Percentiles rank a stretch among this genome's conserved stretches.
These are phyloP conservation scores for Solanum chiquidenum DNA, from an alignment of 257 asterid species.

Conservation along the genomic window DNA sequence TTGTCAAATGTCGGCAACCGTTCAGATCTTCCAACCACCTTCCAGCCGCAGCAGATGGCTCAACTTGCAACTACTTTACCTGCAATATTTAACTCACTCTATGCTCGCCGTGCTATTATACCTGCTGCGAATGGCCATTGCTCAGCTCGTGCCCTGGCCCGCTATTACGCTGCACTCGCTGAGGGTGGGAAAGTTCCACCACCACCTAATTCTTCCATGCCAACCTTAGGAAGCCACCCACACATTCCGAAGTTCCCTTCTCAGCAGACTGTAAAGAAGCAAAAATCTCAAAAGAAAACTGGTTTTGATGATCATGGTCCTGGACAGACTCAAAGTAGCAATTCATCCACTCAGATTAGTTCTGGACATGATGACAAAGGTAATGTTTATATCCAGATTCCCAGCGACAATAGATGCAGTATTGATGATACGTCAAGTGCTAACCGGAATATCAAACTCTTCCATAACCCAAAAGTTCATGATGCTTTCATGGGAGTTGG, in stretches of 20 bases:
- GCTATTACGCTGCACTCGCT: slow-evolving; percentile 87
- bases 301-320: neutral
- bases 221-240: slow-evolving; percentile 64
- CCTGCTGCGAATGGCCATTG: slow-evolving; percentile 94
- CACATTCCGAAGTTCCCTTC: slow-evolving; percentile 65
- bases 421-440: neutral
- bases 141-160: slow-evolving; percentile 97
- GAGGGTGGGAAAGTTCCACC: slow-evolving; percentile 61
- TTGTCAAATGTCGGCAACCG: slow-evolving; percentile 40
- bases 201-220: slow-evolving; percentile 52
- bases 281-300: slow-evolving; percentile 1
- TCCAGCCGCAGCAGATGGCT: slow-evolving; percentile 49
- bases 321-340: slow-evolving; percentile 3
- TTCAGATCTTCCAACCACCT: slow-evolving; percentile 55
- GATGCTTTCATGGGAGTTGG: slow-evolving; percentile 74
- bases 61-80: slow-evolving; percentile 59
- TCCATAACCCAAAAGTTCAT: slow-evolving; percentile 46
- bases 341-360: neutral
- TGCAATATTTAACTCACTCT: slow-evolving; percentile 61
- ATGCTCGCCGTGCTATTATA: slow-evolving; percentile 74
- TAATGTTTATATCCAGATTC: slow-evolving; percentile 31
- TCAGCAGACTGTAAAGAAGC: slow-evolving; percentile 33
- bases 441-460: slow-evolving; percentile 23
- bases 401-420: slow-evolving; percentile 19
- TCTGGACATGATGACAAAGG: slow-evolving; percentile 2